These are phyloP conservation scores for Scolecobasidium constrictum DNA, from an alignment of 2,329 filamentous ascomycete species.

Conservation along the genomic window DNA sequence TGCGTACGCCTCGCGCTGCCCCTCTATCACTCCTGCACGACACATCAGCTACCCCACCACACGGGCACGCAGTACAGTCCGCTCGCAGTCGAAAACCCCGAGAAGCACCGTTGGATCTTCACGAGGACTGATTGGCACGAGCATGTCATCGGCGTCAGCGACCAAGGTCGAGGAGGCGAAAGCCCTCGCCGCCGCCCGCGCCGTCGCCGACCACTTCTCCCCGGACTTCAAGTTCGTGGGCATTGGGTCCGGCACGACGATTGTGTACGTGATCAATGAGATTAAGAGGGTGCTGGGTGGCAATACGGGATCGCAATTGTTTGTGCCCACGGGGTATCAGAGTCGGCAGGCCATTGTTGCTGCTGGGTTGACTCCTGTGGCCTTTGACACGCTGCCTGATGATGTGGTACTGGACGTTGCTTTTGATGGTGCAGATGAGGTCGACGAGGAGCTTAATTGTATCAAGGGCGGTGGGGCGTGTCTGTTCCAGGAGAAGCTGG, in stretches of 20 bases:
- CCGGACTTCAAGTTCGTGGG: slow-evolving; percentile 55
- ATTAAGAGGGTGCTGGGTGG: slow-evolving; percentile 49
- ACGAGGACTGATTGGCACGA: no score
- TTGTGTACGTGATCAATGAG: slow-evolving; percentile 76
- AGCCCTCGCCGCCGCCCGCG: slow-evolving; percentile 6
- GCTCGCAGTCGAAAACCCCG: no score
- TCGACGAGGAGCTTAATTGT: slow-evolving; percentile 87
- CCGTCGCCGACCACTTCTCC: slow-evolving; percentile 51
- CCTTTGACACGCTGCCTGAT: slow-evolving; percentile 63
- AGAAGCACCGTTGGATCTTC: no score
- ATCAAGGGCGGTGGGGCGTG: slow-evolving; percentile 99
- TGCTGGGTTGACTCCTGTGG: slow-evolving; percentile 65
- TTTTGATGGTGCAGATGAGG: slow-evolving; percentile 95
- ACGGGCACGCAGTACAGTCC: no score
- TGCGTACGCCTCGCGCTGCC: no score
- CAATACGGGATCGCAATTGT: slow-evolving; percentile 26
- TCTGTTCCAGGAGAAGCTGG: slow-evolving; percentile 93
- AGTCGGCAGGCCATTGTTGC: slow-evolving; percentile 75
- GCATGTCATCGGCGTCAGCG: neutral
- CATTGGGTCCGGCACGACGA: slow-evolving; percentile 72
- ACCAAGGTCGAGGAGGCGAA: slow-evolving; percentile 11
- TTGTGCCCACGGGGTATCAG: slow-evolving; percentile 87
- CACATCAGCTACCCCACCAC: no score
- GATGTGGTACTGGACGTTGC: slow-evolving; percentile 66
- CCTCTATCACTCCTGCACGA: no score